A percentile compares a stretch with the other conserved stretches of the same genome.
Conservation (phyloP, 805 yeast genomes). For the Pichia manshurica region DNA sequence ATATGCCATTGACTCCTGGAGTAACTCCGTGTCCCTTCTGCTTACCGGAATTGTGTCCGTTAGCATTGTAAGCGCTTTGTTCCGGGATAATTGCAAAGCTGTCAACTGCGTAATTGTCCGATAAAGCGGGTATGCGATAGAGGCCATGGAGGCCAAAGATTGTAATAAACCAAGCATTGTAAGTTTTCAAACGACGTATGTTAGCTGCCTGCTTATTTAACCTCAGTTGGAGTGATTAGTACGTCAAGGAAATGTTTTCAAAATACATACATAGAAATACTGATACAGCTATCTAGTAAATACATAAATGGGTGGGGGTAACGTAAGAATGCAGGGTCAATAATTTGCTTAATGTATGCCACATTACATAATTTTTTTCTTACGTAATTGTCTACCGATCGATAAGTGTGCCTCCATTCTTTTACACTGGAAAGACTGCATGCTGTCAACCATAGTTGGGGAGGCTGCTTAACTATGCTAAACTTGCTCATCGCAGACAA, state of each 20-base stretch:
- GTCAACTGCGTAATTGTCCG: constrained; percentile 28
- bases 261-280: no score
- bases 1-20: constrained; percentile 46
- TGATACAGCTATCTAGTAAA: neutral
- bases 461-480: no score
- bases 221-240: no score
- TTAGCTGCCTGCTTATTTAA: no score
- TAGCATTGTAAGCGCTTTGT: constrained; percentile 1
- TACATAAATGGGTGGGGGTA: neutral
- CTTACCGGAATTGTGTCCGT: constrained; percentile 9
- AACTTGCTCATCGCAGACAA: no score
- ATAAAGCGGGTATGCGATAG: constrained; percentile 35
- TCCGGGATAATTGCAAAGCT: neutral
- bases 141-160: constrained; percentile 25
- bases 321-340: no score
- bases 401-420: no score
- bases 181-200: no score
- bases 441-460: no score
- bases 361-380: neutral
- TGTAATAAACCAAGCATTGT: constrained; percentile 4
- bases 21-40: neutral
- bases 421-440: no score
- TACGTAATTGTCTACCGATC: neutral
- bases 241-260: no score
- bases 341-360: no score